Conservation (phyloP, 2,329 filamentous ascomycete genomes). For the Pseudocercospora fijiensis region DNA sequence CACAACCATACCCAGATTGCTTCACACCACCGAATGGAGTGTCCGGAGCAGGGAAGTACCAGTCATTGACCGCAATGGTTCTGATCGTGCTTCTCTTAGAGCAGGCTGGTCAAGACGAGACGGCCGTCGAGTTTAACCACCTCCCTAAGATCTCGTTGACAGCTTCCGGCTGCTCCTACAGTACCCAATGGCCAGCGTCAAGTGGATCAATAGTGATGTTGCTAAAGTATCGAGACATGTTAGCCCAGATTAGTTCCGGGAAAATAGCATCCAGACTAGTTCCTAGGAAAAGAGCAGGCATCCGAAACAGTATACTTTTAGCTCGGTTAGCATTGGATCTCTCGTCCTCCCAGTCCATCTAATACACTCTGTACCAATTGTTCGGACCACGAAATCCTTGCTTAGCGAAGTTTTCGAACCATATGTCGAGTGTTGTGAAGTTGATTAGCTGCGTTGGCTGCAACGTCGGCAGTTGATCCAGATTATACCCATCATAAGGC, state of each 20-base stretch:
- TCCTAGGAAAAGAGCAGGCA: constrained; percentile 3
- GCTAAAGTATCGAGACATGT: neutral
- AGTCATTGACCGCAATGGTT: too few relatives aligned
- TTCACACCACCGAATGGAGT: constrained; percentile 44
- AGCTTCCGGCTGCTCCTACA: neutral
- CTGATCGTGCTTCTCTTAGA: too few relatives aligned
- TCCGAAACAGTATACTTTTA: neutral
- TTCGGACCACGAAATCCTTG: constrained; percentile 2
- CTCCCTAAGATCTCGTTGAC: neutral
- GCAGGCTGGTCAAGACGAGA: too few relatives aligned
- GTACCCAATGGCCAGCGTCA: neutral
- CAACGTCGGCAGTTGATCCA: neutral
- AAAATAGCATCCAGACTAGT: constrained; percentile 1
- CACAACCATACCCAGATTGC: constrained; percentile 29
- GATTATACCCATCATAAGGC: neutral
- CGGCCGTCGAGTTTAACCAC: neutral
- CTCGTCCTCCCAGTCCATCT: constrained; percentile 9
- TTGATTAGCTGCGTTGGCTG: neutral
- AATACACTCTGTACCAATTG: constrained; percentile 7
- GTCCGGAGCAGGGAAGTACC: too few relatives aligned
- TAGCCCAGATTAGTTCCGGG: neutral
- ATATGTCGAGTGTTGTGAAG: neutral
- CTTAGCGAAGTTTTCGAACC: neutral
- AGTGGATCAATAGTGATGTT: neutral
- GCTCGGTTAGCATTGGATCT: neutral